Evolutionary conservation across 306 rosid species (phyloP), one percentile per base, ranked within the genome.

Genomic region (Cucurbita maxima): DNA sequence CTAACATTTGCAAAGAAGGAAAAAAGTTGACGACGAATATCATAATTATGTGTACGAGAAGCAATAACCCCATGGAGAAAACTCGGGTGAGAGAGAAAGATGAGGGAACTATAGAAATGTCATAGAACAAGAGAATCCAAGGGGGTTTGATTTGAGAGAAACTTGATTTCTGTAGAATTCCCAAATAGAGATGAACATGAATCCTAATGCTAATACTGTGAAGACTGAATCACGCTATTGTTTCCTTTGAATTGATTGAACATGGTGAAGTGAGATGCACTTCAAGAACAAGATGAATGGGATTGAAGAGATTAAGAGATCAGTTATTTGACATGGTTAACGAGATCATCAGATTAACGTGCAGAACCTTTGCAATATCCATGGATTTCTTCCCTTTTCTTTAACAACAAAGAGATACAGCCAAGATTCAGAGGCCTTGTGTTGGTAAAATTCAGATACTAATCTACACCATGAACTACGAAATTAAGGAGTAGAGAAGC

Each of bases 391-490:
- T 50, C 72, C 80, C 80, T 85, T 82, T 37, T 6, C 79, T 86
- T 72, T 52, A 63, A 30, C 62, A 66, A 78, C 68, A 62, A 84
- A 82, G 84, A 84, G 73, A 79, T 56, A 69, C 84, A 83, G 80
- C 81, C 76, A 25, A 78, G 58, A 37, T 66, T 80, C 71, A 70
- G 15, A 76, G 48, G 66, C 78, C 77, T 87, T 63, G 74, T 50
- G 41, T 22, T 20, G 40, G 82, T 73, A 58, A 47, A 75, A 56
- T 76, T 77, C 73, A 74, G 76, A 81, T 77, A 75, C 89, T 80
- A 74, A 44, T 77, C 90, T 88, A 88, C 88, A 84, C 50, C 83
- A 82, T 72, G 40, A 43, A 38, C 68, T 73, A 56, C 6, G 58
- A 51, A 52, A 73, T 41, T 19, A 41, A 47, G 81, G 74, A 83